These are phyloP conservation scores for Microsporum canis DNA, from an alignment of 2,329 filamentous ascomycete genomes.

Conservation along the genomic window DNA sequence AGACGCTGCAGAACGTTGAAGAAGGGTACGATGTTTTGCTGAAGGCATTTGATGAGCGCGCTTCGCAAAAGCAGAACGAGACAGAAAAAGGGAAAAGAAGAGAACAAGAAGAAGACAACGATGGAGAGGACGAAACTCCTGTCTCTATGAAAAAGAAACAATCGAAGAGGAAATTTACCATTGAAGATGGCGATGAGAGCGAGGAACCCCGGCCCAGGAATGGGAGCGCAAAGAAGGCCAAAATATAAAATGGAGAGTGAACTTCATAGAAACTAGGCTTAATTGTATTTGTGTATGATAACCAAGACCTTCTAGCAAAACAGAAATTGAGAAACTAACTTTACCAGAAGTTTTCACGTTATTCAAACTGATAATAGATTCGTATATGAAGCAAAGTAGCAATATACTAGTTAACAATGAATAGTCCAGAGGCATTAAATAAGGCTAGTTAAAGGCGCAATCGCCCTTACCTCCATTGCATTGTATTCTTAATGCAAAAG, in stretches of 20 bases:
- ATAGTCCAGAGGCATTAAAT: background rate
- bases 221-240: background rate
- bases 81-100: background rate
- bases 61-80: constrained; percentile 9
- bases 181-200: constrained; percentile 11
- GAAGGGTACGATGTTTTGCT: constrained; percentile 49
- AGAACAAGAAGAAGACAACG: background rate
- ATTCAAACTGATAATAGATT: background rate
- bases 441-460: background rate
- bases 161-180: background rate
- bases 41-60: constrained; percentile 28
- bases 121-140: background rate
- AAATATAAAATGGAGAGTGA: background rate
- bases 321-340: background rate
- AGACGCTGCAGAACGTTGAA: constrained; percentile 46
- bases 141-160: background rate
- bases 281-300: background rate
- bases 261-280: background rate
- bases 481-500: too few species aligned
- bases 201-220: background rate
- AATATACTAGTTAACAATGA: background rate
- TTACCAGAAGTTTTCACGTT: background rate
- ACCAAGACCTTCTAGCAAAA: background rate
- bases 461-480: background rate
- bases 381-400: background rate